A percentile compares a stretch with the other conserved stretches of the same genome.
phyloP scores from a whole-genome alignment of 2,329 filamentous ascomycete species.

The Didymella pinodella region DNA sequence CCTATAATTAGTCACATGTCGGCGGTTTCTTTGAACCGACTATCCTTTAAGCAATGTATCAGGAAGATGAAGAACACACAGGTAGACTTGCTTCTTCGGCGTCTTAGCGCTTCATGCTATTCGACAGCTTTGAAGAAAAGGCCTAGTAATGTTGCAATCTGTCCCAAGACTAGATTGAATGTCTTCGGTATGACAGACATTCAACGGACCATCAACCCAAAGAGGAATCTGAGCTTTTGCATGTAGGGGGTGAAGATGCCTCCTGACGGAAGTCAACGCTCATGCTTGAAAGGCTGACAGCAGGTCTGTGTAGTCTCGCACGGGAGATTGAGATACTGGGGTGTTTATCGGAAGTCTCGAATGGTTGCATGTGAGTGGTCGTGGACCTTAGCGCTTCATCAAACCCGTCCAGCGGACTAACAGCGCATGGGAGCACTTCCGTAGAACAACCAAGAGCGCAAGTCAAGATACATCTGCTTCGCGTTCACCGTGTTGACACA shows the following conservation, averaged over 20 bases:
- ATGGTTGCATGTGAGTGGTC: slow-evolving; percentile 15
- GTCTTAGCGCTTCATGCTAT: background rate
- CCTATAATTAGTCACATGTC: background rate
- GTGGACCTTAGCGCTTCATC: background rate
- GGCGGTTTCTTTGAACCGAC: background rate
- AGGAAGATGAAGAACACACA: background rate
- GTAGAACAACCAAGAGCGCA: background rate
- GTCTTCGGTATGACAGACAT: slow-evolving; percentile 1
- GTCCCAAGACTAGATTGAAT: background rate
- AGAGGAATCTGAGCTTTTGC: background rate
- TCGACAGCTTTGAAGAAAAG: background rate
- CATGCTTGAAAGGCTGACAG: slow-evolving; percentile 5
- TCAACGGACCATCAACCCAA: slow-evolving; percentile 2
- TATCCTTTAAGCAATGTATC: background rate
- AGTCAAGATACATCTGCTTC: background rate
- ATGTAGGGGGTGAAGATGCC: slow-evolving; percentile 3
- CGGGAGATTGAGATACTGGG: slow-evolving; percentile 10
- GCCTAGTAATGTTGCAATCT: background rate
- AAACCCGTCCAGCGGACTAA: slow-evolving; percentile 1
- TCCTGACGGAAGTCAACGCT: slow-evolving; percentile 12
- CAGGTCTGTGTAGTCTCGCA: slow-evolving; percentile 12
- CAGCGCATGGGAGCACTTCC: slow-evolving; percentile 1
- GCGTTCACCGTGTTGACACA: background rate
- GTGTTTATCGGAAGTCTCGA: slow-evolving; percentile 5
- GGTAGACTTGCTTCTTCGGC: background rate